These are phyloP conservation scores for Neocatenulostroma microsporum DNA, from an alignment of 2,329 filamentous ascomycete species.

Conservation along the genomic window DNA sequence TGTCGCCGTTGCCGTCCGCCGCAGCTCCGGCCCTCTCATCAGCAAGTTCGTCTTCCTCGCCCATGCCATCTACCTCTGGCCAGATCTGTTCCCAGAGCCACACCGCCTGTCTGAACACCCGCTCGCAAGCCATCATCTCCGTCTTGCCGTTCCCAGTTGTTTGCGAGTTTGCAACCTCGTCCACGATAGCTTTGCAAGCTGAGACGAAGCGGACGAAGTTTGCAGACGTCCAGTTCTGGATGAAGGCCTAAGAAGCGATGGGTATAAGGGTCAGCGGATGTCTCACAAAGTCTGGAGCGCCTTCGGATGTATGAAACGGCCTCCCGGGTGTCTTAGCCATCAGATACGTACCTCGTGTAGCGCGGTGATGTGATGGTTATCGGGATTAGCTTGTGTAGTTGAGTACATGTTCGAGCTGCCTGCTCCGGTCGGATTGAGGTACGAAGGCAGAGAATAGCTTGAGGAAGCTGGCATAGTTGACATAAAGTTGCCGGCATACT, in stretches of 20 bases:
- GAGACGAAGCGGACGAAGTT: slow-evolving; percentile 45
- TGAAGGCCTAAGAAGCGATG: too few relatives aligned
- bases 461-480: slow-evolving; percentile 18
- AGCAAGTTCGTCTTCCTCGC: slow-evolving; percentile 35
- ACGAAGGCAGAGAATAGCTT: slow-evolving; percentile 26
- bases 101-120: slow-evolving; percentile 41
- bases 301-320: too few relatives aligned
- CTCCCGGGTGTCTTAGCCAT: too few relatives aligned
- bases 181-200: slow-evolving; percentile 41
- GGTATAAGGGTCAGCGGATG: too few relatives aligned
- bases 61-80: slow-evolving; percentile 45
- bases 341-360: too few relatives aligned
- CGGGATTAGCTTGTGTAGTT: slow-evolving; percentile 20
- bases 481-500: slow-evolving; percentile 40
- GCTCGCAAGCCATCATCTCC: slow-evolving; percentile 41
- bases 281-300: too few relatives aligned
- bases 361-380: slow-evolving; percentile 40
- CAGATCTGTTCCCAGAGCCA: slow-evolving; percentile 44
- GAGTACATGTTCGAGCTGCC: slow-evolving; percentile 5
- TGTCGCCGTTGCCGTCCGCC: slow-evolving; percentile 6
- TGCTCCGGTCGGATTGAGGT: slow-evolving; percentile 16
- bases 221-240: slow-evolving; percentile 45
- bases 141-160: slow-evolving; percentile 41
- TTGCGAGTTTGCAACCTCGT: slow-evolving; percentile 43
- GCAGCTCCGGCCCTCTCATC: slow-evolving; percentile 4